phyloP scores from a whole-genome alignment of 495 filamentous ascomycete genomes.

The Daldinia caldariorum region DNA sequence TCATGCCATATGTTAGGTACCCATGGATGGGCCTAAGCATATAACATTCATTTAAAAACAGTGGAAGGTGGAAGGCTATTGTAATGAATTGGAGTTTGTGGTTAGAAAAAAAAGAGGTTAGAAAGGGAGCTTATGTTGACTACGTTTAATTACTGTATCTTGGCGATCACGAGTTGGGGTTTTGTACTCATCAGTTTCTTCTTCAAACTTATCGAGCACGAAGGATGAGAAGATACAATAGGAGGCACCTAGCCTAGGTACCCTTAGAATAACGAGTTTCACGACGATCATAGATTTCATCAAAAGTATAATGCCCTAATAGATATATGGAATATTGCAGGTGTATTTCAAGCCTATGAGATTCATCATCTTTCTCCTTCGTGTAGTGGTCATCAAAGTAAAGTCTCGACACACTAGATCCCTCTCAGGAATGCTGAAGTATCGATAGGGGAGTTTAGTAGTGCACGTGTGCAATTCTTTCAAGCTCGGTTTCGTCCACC shows the following conservation, averaged over 20 bases:
- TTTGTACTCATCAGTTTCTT: no score
- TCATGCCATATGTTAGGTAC: no score
- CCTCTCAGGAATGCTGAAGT: background rate
- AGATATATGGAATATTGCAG: no score
- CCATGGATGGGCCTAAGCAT: background rate
- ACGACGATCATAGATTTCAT: no score
- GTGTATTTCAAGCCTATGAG: no score
- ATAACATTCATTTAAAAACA: background rate
- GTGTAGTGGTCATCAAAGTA: background rate
- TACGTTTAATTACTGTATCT: background rate
- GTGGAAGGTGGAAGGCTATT: background rate
- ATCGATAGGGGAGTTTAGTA: background rate
- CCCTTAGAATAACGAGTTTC: no score
- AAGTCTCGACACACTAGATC: background rate
- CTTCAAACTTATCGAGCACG: no score
- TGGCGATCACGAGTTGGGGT: background rate
- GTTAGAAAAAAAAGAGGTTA: background rate
- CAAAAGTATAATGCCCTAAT: no score
- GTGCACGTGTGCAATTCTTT: slow-evolving; percentile 11
- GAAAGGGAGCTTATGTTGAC: background rate
- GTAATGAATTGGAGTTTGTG: background rate
- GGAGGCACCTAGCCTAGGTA: no score
- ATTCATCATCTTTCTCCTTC: no score
- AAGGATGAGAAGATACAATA: no score
- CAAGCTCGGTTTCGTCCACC: slow-evolving; percentile 19